phyloP scores from a whole-genome alignment of 345 rosid genomes.

The Citrus cavaleriei region DNA sequence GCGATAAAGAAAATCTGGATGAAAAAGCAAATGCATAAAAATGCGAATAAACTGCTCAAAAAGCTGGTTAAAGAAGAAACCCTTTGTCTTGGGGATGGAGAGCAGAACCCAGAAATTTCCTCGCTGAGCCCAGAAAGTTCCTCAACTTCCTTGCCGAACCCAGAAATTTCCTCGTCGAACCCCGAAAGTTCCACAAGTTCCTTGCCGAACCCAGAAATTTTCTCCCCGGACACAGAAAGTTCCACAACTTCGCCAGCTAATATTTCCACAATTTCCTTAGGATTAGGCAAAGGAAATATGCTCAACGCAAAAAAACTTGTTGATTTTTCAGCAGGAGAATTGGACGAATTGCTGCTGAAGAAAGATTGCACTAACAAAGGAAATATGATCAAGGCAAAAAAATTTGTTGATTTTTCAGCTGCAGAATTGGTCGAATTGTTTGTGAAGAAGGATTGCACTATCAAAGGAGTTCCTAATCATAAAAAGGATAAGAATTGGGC shows the following conservation, averaged over 20 bases:
- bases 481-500: no score
- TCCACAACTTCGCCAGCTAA: no score
- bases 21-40: neutral
- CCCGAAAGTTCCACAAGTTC: no score
- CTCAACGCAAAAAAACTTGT: neutral
- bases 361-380: neutral
- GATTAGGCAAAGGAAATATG: neutral
- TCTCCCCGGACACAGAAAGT: no score
- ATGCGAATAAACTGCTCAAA: neutral
- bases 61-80: neutral
- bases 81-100: no score
- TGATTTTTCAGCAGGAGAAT: neutral
- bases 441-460: neutral
- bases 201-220: no score
- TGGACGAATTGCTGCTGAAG: neutral
- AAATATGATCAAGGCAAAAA: no score
- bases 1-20: neutral
- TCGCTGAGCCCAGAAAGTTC: no score
- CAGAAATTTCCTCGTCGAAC: no score
- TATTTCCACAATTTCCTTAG: neutral
- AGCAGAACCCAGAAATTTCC: no score
- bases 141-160: no score
- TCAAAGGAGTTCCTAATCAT: no score
- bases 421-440: neutral
- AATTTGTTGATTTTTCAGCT: neutral